These are phyloP conservation scores for Kalanchoe fedtschenkoi DNA, from an alignment of 164 flowering plant genomes.

Conservation along the genomic window DNA sequence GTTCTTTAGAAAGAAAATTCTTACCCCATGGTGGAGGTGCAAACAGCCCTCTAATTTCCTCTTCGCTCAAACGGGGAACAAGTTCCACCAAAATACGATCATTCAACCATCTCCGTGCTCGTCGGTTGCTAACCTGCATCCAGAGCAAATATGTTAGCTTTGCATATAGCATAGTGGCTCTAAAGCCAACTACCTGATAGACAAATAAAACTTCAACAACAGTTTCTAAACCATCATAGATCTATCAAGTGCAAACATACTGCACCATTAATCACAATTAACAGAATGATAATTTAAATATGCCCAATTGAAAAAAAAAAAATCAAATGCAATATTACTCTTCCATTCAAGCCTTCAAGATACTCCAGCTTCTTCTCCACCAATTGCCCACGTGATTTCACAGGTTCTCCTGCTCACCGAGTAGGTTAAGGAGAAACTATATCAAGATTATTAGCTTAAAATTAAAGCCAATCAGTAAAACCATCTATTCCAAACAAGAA, in stretches of 20 bases:
- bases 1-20: not conserved
- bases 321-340: not conserved
- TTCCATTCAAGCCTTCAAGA: not conserved
- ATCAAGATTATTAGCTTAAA: not conserved
- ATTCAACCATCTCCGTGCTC: constrained; percentile 81
- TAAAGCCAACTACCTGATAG: not conserved
- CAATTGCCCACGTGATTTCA: not conserved
- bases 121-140: constrained; percentile 78
- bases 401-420: not conserved
- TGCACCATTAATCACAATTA: not conserved
- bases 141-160: not conserved
- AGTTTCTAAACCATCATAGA: not conserved
- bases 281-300: not conserved
- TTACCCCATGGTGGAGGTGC: constrained; percentile 99
- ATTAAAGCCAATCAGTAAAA: not conserved
- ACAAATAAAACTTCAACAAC: not conserved
- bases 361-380: not conserved
- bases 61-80: constrained; percentile 76
- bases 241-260: too few relatives aligned
- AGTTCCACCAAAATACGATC: constrained; percentile 91
- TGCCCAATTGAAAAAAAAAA: too few relatives aligned
- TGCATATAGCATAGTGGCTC: not conserved
- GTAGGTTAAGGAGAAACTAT: not conserved
- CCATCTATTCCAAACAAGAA: too few relatives aligned
- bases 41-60: constrained; percentile 91